These are phyloP conservation scores for Thielaviopsis ethacetica DNA, from an alignment of 2,329 filamentous ascomycete genomes.

Conservation along the genomic window DNA sequence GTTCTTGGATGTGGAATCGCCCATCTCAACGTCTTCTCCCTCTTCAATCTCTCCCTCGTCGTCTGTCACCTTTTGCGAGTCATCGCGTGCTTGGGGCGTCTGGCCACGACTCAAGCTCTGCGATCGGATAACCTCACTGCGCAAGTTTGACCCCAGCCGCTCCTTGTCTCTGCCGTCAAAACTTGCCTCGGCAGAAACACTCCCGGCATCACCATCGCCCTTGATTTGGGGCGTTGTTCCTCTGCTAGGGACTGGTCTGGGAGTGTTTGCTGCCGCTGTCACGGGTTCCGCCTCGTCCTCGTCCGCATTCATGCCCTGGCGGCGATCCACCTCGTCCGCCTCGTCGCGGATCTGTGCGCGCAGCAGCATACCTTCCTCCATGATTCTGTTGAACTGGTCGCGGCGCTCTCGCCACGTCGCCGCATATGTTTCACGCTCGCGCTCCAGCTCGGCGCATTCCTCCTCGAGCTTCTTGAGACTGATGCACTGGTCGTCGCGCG, in stretches of 20 bases:
- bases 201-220: constrained; percentile 23
- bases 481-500: constrained; percentile 66
- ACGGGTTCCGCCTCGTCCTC: constrained; percentile 41
- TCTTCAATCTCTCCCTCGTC: constrained; percentile 27
- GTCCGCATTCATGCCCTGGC: constrained; percentile 64
- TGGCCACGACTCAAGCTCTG: constrained; percentile 9
- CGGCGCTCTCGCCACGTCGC: constrained; percentile 70
- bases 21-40: constrained; percentile 43
- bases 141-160: constrained; percentile 4
- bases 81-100: constrained; percentile 17
- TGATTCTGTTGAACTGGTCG: constrained; percentile 75
- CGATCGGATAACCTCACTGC: constrained; percentile 5
- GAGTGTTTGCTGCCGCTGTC: constrained; percentile 30
- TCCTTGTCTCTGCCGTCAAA: neutral
- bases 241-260: constrained; percentile 31
- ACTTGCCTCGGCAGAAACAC: constrained; percentile 9
- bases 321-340: constrained; percentile 81
- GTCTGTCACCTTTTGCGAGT: constrained; percentile 33
- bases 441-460: constrained; percentile 75
- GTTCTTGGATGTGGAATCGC: constrained; percentile 25
- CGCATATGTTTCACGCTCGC: constrained; percentile 67
- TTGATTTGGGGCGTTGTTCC: constrained; percentile 7
- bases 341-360: constrained; percentile 78
- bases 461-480: constrained; percentile 69
- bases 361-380: constrained; percentile 80